Base-by-base conservation (phyloP, 2,329 filamentous ascomycete genomes). In the Trichophyton simii region DNA sequence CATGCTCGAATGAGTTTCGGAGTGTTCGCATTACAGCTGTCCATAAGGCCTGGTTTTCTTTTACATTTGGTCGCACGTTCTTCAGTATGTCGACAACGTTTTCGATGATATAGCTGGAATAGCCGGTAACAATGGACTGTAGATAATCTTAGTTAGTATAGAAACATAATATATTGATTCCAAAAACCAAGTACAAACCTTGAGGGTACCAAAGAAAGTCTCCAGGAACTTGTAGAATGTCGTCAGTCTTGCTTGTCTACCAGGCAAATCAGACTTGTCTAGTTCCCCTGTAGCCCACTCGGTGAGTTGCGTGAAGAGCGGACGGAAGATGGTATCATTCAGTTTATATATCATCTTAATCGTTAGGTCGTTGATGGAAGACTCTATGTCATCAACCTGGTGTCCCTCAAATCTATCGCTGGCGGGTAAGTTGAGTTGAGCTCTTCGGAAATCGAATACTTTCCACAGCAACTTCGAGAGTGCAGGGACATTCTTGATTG, bases 301-400 rank as follows among this genome's bases (percentile, higher is more conserved):
- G 54, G 95, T 80, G n/a, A 96, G 78, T 65, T 87, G 84, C 15
- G 85, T 82, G 77, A 97, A 99, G 65, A 99, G 85, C 0, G 94
- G 95, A 11, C 91, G 83, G 83, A 99, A 99, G 0, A 88, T 85
- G 0, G 88, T 86, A 71, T 99, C 94, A 75, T 96, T 97, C 64
- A 99, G 83, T 79, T 97, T 97, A 78, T 95, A 90, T 60, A 96
- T 88, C 85, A 96, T 94, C 73, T 90, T 88, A 63, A 99, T 82
- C 0, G 86, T 83, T 11, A 87, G 84, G 8, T 87, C 82, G 70
- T 89, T 87, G 66, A 89, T 70, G 9, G 79, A 77, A 1, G 77
- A 76, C 70, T 95, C 89, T 11, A 90, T 78, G 48, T 78, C 72
- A 1, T 82, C 76, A 36, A 79, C 76, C 63, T 81, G 78, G 8